Evolutionary conservation across 345 rosid genomes (phyloP), one percentile per base, ranked within the genome.

Genomic region (Sisymbrium altissimum): DNA sequence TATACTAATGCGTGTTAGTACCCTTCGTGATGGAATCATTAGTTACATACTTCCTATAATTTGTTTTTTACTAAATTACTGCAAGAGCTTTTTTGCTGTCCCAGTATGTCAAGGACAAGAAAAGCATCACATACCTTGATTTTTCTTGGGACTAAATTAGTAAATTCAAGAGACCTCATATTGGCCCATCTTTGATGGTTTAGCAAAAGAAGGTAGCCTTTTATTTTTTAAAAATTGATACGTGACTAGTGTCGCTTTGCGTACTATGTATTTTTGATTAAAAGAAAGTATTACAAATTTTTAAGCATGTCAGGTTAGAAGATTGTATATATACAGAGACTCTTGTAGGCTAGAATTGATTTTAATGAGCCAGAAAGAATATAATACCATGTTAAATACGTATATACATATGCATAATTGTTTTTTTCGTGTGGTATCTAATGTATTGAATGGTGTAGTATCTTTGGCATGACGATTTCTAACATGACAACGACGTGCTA

Each of bases 81-180:
- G 41, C 32, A 56, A 56, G 4, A n/a, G 6, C 17, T 45, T 38
- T 45, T 38, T 12, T 58, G 23, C 7, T 64, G 45, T 59, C 38
- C 19, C 30, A n/a, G n/a, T n/a, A n/a, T n/a, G n/a, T n/a, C n/a
- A n/a, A n/a, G n/a, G n/a, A n/a, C n/a, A n/a, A n/a, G n/a, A n/a
- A n/a, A n/a, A n/a, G n/a, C n/a, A n/a, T n/a, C n/a, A n/a, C n/a
- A 67, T 75, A 59, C 73, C 55, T 75, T 75, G 0, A 21, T 21
- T n/a, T n/a, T n/a, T 60, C 33, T 9, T 15, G 53, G 35, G 53
- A n/a, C 44, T 45, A 17, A 18, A 46, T 39, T 46, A 27, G 71
- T 38, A 38, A 66, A 38, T 48, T n/a, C 65, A 44, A 65, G 10
- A 45, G 14, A 36, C 15, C 40, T 30, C 30, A 56, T 15, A 45